Evolutionary conservation across 306 rosid species (phyloP), one percentile per base, ranked within the genome.

Genomic region (Crotalaria pallida): DNA sequence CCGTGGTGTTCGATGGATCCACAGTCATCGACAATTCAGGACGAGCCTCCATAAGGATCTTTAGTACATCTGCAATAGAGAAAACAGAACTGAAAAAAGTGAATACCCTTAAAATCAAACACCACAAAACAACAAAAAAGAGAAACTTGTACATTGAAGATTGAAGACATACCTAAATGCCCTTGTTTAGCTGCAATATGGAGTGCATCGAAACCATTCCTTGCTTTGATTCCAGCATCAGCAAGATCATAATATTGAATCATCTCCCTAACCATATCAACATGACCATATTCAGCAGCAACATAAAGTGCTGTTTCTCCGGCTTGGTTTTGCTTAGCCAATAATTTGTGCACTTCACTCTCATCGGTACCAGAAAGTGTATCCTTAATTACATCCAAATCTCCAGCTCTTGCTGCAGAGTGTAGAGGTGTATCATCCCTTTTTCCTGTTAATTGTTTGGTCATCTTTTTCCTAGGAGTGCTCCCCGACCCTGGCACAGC

Each of bases 171-270:
- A 91, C 99, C 97, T 69, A 94, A 65, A 80, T 88, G 87, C 59
- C 99, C 99, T 75, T 91, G 99, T 80, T 95, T 95, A 44, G 97
- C 94, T 61, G 99, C 97, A 83, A 95, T 89, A 84, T 91, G 99
- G 43, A 95, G 94, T 47, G 96, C 99, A 78, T 95, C 99, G 56
- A 91, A 86, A 31, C 99, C 96, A 61, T 91, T 95, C 67, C 97
- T 77, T 0, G 99, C 97, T 71, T 89, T 95, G 58, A 82, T 87
- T 77, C 89, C 90, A 2, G 97, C 97, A 45, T 81, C 91, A 12
- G 87, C 80, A 31, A 91, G 92, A 81, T 89, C 89, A 72, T 89
- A 91, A 72, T 79, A 81, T 27, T 82, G 59, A 56, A 91, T 89
- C 96, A 95, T 74, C 84, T 87, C 97, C 76, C 85, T 86, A 3